These are phyloP conservation scores for Microcyclospora tardicrescens DNA, from an alignment of 2,329 filamentous ascomycete species.

Conservation along the genomic window DNA sequence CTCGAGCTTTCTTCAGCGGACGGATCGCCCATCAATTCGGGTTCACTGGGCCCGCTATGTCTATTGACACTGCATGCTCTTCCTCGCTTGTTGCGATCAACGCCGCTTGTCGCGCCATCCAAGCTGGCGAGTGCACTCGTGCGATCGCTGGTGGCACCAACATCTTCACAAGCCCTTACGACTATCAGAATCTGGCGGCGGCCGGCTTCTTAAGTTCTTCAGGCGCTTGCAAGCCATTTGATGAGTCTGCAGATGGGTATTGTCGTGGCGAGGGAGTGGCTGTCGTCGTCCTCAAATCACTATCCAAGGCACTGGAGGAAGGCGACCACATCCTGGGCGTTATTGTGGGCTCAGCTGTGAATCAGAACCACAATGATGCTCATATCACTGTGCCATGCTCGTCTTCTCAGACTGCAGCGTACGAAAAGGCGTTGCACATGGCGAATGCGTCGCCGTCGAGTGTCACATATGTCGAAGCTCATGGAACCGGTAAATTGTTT, in stretches of 20 bases:
- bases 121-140: constrained; percentile 15
- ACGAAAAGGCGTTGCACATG: constrained; percentile 6
- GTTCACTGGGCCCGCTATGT: constrained; percentile 28
- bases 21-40: constrained; percentile 31
- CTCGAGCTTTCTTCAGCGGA: constrained; percentile 17
- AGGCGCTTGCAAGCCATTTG: constrained; percentile 34
- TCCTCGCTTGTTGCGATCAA: constrained; percentile 21
- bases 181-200: constrained; percentile 22
- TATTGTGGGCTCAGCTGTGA: constrained; percentile 16
- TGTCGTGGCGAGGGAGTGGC: constrained; percentile 18
- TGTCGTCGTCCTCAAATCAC: not conserved
- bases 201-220: constrained; percentile 32
- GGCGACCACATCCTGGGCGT: constrained; percentile 15
- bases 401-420: constrained; percentile 8
- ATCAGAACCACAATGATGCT: constrained; percentile 23
- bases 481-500: too few species aligned
- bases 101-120: constrained; percentile 17
- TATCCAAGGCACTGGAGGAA: not conserved
- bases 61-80: constrained; percentile 26
- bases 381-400: constrained; percentile 25
- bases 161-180: constrained; percentile 19
- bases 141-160: constrained; percentile 27
- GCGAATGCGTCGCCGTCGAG: constrained; percentile 9
- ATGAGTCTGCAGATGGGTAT: constrained; percentile 10
- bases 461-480: constrained; percentile 25